Evolutionary conservation across 345 rosid species (phyloP).

Genomic region (Bruguiera gymnorhiza): DNA sequence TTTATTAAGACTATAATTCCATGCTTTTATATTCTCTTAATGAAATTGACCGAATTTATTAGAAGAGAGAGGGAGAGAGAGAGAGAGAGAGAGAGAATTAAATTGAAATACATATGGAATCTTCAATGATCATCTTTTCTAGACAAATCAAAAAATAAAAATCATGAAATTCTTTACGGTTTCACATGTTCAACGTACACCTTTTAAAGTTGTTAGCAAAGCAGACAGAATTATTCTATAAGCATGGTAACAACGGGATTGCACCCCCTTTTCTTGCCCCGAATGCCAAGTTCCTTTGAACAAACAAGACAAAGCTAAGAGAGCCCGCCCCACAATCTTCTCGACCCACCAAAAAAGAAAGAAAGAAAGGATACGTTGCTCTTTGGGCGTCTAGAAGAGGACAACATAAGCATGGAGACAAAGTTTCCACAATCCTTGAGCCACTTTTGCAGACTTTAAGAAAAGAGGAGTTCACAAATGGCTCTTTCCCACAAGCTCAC

Average conservation of each 20-base stretch:
- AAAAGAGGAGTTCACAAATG: conserved; percentile 35
- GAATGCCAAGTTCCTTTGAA: conserved; percentile 2
- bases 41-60: no score
- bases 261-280: conserved; percentile 16
- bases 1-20: no score
- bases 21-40: no score
- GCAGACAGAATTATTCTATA: neutral
- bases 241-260: neutral
- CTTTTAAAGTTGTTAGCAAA: conserved; percentile 7
- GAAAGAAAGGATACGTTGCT: neutral
- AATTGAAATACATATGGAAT: neutral
- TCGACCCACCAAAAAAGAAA: conserved; percentile 15
- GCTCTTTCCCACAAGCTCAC: conserved; percentile 32
- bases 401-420: conserved; percentile 40
- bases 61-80: no score
- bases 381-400: conserved; percentile 30
- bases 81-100: neutral
- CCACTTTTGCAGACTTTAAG: conserved; percentile 44
- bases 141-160: neutral
- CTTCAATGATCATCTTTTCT: neutral
- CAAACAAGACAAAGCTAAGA: conserved; percentile 23
- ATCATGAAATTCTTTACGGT: neutral
- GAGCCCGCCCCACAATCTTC: neutral
- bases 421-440: conserved; percentile 35
- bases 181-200: conserved; percentile 3